These are phyloP conservation scores for Cymbopogon flexuosus DNA, from an alignment of 202 grass and related monocot species.

Conservation along the genomic window DNA sequence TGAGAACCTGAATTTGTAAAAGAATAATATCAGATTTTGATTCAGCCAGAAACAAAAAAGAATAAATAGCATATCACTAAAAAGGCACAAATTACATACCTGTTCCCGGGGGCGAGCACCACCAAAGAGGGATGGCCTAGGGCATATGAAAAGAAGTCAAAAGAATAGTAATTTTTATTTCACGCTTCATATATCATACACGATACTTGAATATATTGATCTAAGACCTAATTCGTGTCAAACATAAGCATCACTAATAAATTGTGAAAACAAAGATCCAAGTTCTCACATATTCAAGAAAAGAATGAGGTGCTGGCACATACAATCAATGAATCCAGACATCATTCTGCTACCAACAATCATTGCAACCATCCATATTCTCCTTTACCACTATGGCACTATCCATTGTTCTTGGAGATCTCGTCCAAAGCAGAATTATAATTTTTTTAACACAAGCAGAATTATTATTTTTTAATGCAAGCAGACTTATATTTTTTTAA, in stretches of 20 bases:
- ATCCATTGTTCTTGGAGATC: neutral
- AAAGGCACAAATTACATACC: constrained; percentile 36
- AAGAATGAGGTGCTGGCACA: neutral
- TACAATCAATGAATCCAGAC: constrained; percentile 19
- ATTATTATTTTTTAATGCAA: neutral
- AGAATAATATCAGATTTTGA: constrained; percentile 8
- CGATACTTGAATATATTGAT: neutral
- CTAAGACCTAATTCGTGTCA: neutral
- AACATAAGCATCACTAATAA: neutral
- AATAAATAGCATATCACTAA: constrained; percentile 7
- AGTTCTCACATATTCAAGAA: neutral
- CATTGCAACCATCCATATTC: neutral
- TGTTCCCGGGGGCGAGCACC: constrained; percentile 87
- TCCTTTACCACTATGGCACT: neutral
- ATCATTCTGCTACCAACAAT: neutral
- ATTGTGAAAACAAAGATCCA: neutral
- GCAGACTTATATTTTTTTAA: neutral
- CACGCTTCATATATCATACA: neutral
- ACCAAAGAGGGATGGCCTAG: constrained; percentile 77
- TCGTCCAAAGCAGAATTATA: neutral
- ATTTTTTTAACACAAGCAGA: neutral
- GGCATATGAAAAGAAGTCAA: constrained; percentile 23
- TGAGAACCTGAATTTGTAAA: constrained; percentile 71
- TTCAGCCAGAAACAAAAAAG: constrained; percentile 1
- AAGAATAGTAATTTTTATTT: neutral